Evolutionary conservation across 2,329 filamentous ascomycete species (phyloP), one percentile per base, ranked within the genome.

Genomic region (Aquanectria penicillioides): DNA sequence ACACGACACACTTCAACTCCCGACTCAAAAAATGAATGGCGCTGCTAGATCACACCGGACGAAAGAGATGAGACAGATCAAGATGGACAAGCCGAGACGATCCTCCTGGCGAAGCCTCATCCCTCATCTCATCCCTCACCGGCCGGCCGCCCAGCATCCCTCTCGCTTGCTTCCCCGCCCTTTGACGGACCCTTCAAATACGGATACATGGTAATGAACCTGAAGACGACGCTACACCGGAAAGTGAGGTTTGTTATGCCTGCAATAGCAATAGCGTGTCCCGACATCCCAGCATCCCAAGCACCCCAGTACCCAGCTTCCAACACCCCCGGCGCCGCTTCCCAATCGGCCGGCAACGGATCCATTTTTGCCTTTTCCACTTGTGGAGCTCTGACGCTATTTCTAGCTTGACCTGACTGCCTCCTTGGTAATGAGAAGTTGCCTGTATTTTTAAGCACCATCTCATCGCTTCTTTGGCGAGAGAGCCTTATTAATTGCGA

Each of bases 261-360:
- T 57, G 58, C 53, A 69, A 69, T 57, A 47, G 59, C 64, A 64
- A 68, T 69, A 69, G 67, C 62, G 65, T 48, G 29, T 62, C 36
- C 52, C 59, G 56, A 57, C 64, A 64, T 43, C 61, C 63, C 37
- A 59, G 65, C 59, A 56, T 58, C 57, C 59, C n/a, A n/a, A 52
- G 48, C 34, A 41, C 43, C 17, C n/a, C 43, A 55, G 57, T 23
- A 50, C 54, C 31, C 40, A 29, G 41, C 41, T 46, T 46, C 41
- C 41, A n/a, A n/a, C n/a, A n/a, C 60, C 64, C 63, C 47, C 55
- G 61, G 61, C 55, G 48, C 55, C 26, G 57, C 58, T 66, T 65
- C 66, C 65, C n/a, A 70, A 63, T 68, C 54, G 67, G 56, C 66
- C 61, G 58, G 57, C 66, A 63, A 68, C 66, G 58, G 66, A 61